These are phyloP conservation scores for Aspergillus saccharolyticus DNA, from an alignment of 495 filamentous ascomycete genomes.

Conservation along the genomic window DNA sequence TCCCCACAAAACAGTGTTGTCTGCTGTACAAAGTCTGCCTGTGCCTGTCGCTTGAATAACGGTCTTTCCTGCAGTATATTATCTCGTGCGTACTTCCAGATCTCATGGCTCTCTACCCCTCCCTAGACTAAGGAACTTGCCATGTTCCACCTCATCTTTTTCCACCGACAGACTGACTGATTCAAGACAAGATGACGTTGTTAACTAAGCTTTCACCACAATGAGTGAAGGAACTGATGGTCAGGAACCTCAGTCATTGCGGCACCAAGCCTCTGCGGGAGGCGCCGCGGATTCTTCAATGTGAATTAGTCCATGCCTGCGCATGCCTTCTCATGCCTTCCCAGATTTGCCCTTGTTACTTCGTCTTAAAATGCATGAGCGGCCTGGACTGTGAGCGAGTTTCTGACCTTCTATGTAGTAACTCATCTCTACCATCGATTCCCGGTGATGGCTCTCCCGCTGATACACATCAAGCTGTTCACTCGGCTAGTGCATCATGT, in stretches of 20 bases:
- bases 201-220: conserved; percentile 16
- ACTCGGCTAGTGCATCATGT: conserved; percentile 21
- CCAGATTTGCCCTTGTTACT: background rate
- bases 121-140: too few species aligned
- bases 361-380: background rate
- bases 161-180: conserved; percentile 5
- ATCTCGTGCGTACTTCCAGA: background rate
- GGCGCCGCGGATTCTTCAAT: conserved; percentile 5
- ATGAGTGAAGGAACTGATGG: conserved; percentile 21
- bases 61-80: background rate
- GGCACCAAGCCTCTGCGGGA: conserved; percentile 7
- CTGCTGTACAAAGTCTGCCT: too few species aligned
- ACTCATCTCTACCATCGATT: conserved; percentile 15
- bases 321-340: too few species aligned
- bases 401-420: conserved; percentile 13
- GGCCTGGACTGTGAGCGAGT: background rate
- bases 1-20: too few species aligned
- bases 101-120: background rate
- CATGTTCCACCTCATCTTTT: background rate
- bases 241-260: conserved; percentile 16
- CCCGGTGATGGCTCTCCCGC: conserved; percentile 18
- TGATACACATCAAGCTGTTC: conserved; percentile 21
- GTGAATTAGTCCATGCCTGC: conserved; percentile 12
- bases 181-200: conserved; percentile 21
- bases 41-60: background rate